These are phyloP conservation scores for Phytophthora colocasiae DNA, from an alignment of 352 stramenopile genomes.

Conservation along the genomic window DNA sequence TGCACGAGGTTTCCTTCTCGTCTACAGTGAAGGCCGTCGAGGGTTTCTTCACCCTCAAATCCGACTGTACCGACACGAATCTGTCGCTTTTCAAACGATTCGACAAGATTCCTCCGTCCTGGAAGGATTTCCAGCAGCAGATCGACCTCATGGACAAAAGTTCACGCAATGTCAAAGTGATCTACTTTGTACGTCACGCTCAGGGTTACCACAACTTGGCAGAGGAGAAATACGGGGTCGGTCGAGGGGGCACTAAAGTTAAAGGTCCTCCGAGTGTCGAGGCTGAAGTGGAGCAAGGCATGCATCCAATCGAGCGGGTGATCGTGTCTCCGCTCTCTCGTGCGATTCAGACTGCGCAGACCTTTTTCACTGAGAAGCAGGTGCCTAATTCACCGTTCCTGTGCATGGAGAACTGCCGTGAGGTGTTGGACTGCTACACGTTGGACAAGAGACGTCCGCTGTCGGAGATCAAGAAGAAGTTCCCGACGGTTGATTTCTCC, in stretches of 20 bases:
- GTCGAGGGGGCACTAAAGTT: slow-evolving; percentile 37
- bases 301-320: slow-evolving; percentile 70
- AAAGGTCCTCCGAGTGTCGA: slow-evolving; percentile 47
- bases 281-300: slow-evolving; percentile 52
- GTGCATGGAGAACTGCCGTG: slow-evolving; percentile 65
- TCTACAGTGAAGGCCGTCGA: slow-evolving; percentile 15
- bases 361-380: slow-evolving; percentile 54
- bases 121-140: slow-evolving; percentile 27
- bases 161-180: slow-evolving; percentile 54
- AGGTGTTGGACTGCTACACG: slow-evolving; percentile 72
- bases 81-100: slow-evolving; percentile 43
- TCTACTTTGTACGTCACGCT: slow-evolving; percentile 80
- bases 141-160: slow-evolving; percentile 16
- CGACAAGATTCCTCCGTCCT: slow-evolving; percentile 26
- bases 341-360: slow-evolving; percentile 70
- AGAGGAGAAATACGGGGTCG: slow-evolving; percentile 55
- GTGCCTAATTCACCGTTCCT: slow-evolving; percentile 43
- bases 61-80: background rate
- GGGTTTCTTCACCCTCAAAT: slow-evolving; percentile 18
- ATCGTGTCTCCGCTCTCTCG: slow-evolving; percentile 72
- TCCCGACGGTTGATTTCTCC: slow-evolving; percentile 68
- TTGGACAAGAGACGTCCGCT: slow-evolving; percentile 68
- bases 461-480: slow-evolving; percentile 52
- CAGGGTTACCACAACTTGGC: slow-evolving; percentile 70
- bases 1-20: background rate